These are phyloP conservation scores for Aegilops bicornis DNA, from an alignment of 176 grass and related monocot genomes.

Conservation along the genomic window DNA sequence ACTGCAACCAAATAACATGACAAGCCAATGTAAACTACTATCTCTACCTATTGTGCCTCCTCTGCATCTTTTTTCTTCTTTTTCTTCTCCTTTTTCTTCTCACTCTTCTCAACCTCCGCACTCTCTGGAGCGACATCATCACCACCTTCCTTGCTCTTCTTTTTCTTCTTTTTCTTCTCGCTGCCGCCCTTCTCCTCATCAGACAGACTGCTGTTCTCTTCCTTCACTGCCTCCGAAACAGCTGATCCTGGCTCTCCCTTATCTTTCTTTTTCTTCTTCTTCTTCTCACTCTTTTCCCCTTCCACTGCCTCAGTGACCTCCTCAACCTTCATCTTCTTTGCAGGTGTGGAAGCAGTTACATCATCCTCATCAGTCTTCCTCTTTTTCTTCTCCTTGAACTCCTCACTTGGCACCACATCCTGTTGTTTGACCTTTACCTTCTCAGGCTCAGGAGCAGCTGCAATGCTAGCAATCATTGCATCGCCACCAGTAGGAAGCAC, in stretches of 20 bases:
- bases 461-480: conserved; percentile 68
- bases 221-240: conserved; percentile 26
- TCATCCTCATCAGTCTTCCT: conserved; percentile 35
- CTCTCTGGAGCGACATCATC: conserved; percentile 22
- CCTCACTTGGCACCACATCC: conserved; percentile 2
- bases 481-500: conserved; percentile 80
- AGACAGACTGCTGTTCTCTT: conserved; percentile 35
- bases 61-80: conserved; percentile 77
- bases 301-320: conserved; percentile 34
- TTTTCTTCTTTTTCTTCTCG: conserved; percentile 82
- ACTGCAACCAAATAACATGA: background rate
- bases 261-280: conserved; percentile 89
- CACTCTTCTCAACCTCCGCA: conserved; percentile 49
- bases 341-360: conserved; percentile 21
- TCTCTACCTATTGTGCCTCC: conserved; percentile 23
- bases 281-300: conserved; percentile 74
- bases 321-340: conserved; percentile 81
- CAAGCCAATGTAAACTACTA: background rate
- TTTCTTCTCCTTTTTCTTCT: conserved; percentile 85
- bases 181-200: conserved; percentile 44
- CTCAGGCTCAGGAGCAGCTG: conserved; percentile 68
- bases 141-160: conserved; percentile 61
- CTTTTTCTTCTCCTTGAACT: conserved; percentile 65
- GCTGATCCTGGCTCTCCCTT: conserved; percentile 40
- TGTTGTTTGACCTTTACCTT: conserved; percentile 49